Percentiles rank a stretch among this genome's conserved stretches.
These are phyloP conservation scores for Scutellaria galericulata DNA, from an alignment of 257 asterid genomes.

Conservation along the genomic window DNA sequence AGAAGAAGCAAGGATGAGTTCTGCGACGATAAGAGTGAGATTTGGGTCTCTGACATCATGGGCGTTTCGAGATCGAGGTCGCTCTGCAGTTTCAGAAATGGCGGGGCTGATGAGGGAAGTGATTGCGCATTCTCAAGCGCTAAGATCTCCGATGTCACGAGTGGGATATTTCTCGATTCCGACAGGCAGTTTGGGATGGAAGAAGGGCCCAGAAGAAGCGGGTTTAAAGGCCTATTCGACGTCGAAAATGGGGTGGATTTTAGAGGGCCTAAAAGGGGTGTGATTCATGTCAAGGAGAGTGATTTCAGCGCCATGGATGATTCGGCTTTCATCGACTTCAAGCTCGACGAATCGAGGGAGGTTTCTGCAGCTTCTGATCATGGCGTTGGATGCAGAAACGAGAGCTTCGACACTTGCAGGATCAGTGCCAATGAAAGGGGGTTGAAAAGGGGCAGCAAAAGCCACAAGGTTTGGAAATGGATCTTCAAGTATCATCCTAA, in stretches of 20 bases:
- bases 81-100: slow-evolving; percentile 78
- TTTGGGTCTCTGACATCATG: slow-evolving; percentile 61
- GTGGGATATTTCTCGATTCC: slow-evolving; percentile 58
- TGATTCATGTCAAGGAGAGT: slow-evolving; percentile 52
- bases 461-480: slow-evolving; percentile 87
- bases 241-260: slow-evolving; percentile 35
- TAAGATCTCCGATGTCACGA: slow-evolving; percentile 82
- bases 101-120: slow-evolving; percentile 61
- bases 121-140: slow-evolving; percentile 73
- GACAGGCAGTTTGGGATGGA: slow-evolving; percentile 40
- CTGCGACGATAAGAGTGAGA: slow-evolving; percentile 57
- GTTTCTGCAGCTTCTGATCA: slow-evolving; percentile 36
- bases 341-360: slow-evolving; percentile 62
- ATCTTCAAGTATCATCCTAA: slow-evolving; percentile 61
- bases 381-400: slow-evolving; percentile 33
- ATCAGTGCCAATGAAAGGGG: slow-evolving; percentile 50
- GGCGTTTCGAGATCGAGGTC: slow-evolving; percentile 86
- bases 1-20: slow-evolving; percentile 47
- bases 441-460: slow-evolving; percentile 51
- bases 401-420: slow-evolving; percentile 47
- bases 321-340: slow-evolving; percentile 80
- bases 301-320: slow-evolving; percentile 80
- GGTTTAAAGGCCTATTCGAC: slow-evolving; percentile 39
- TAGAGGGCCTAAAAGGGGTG: slow-evolving; percentile 30
- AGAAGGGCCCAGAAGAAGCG: slow-evolving; percentile 55